phyloP scores from a whole-genome alignment of 768 basidiomycete species.

The Lyophyllum atratum region DNA sequence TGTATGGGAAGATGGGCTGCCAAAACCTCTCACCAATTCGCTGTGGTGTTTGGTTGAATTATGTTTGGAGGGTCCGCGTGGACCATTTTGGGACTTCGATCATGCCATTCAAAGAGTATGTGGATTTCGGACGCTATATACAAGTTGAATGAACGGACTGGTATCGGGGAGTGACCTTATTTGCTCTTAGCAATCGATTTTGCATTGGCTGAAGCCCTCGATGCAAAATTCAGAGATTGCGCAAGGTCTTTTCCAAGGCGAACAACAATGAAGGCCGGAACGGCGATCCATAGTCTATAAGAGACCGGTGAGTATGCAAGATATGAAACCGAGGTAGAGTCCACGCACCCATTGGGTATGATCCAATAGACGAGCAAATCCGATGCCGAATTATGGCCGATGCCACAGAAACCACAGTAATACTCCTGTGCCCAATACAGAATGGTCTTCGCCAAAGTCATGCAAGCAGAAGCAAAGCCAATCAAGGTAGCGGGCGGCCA shows the following conservation, averaged over 20 bases:
- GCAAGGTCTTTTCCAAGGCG: constrained; percentile 66
- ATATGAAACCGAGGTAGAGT: neutral
- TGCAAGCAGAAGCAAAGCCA: constrained; percentile 69
- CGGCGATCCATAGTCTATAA: constrained; percentile 72
- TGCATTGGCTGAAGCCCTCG: constrained; percentile 22
- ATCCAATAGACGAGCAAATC: constrained; percentile 66
- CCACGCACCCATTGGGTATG: constrained; percentile 74
- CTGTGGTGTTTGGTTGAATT: neutral
- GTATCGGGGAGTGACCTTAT: neutral
- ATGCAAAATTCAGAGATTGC: constrained; percentile 36
- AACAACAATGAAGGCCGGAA: constrained; percentile 63
- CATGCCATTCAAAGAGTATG: too few relatives aligned
- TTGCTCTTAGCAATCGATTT: constrained; percentile 13
- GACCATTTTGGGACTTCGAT: too few relatives aligned
- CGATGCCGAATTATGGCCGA: constrained; percentile 68
- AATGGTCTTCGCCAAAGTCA: constrained; percentile 85
- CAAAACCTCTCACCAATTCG: neutral
- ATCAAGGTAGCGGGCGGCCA: constrained; percentile 72
- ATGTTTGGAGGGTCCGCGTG: neutral
- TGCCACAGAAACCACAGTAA: constrained; percentile 69
- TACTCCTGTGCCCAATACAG: constrained; percentile 85
- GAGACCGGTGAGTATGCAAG: neutral
- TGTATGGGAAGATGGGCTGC: neutral
- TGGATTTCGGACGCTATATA: neutral
- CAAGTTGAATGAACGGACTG: neutral